Percentiles rank a stretch among this genome's conserved stretches.
Evolutionary conservation across 208 protist genomes (phyloP).

Genomic region (Crithidia brevicula): DNA sequence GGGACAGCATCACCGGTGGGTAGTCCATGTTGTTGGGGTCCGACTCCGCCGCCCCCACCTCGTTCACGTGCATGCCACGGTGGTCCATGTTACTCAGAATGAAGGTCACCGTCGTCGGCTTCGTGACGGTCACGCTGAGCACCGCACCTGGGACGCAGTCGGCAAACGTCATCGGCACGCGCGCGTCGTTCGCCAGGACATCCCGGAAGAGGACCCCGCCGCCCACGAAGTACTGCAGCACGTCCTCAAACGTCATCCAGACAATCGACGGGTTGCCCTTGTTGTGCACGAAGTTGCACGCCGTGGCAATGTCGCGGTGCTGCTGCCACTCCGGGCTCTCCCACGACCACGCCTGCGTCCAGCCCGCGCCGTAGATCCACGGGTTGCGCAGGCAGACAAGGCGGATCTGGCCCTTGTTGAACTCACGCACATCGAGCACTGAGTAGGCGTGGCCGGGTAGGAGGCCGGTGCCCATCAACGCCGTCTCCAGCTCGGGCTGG

Average conservation of each 20-base stretch:
- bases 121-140: constrained; percentile 59
- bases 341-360: constrained; percentile 53
- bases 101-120: constrained; percentile 50
- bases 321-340: constrained; percentile 48
- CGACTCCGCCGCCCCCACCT: constrained; percentile 27
- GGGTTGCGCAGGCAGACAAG: constrained; percentile 78
- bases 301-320: constrained; percentile 40
- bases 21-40: constrained; percentile 56
- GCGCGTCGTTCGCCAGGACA: constrained; percentile 47
- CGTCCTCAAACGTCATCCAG: constrained; percentile 79
- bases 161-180: constrained; percentile 73
- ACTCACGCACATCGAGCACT: constrained; percentile 50
- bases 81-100: constrained; percentile 72
- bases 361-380: constrained; percentile 47
- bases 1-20: constrained; percentile 84
- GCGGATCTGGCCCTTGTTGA: constrained; percentile 42
- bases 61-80: constrained; percentile 38
- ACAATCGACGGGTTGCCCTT: constrained; percentile 36
- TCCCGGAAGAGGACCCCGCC: constrained; percentile 74
- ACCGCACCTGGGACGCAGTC: constrained; percentile 66
- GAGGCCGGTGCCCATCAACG: constrained; percentile 57
- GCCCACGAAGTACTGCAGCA: constrained; percentile 78
- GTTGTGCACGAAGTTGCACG: constrained; percentile 31
- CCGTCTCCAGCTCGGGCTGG: constrained; percentile 50
- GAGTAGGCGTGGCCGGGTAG: constrained; percentile 85